Evolutionary conservation across 83 land plant genomes (phyloP).

Genomic region (Thuja plicata): DNA sequence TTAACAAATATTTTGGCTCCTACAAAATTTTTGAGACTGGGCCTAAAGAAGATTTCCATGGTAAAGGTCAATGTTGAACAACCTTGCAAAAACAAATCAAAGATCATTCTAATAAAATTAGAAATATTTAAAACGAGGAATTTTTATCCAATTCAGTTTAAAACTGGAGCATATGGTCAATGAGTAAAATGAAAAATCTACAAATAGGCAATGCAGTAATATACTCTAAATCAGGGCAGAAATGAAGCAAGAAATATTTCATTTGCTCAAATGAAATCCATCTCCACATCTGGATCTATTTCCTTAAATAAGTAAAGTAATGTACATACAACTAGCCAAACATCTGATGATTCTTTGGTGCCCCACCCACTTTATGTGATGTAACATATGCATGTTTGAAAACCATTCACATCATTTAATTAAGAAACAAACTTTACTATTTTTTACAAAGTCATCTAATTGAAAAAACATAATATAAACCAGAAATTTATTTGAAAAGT

Average conservation of each 20-base stretch:
- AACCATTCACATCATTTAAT: background rate
- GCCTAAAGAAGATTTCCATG: background rate
- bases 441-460: background rate
- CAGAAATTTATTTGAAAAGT: background rate
- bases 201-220: background rate
- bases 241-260: background rate
- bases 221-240: background rate
- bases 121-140: background rate
- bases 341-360: background rate
- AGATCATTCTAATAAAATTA: background rate
- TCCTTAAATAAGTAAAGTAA: background rate
- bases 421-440: background rate
- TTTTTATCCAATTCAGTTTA: background rate
- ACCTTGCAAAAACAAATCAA: background rate
- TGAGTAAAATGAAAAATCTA: background rate
- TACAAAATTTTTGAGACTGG: background rate
- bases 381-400: background rate
- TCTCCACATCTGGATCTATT: background rate
- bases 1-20: background rate
- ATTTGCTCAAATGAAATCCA: background rate
- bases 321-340: background rate
- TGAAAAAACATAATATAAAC: background rate
- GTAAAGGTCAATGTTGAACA: background rate
- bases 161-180: background rate
- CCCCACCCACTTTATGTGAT: background rate